These are phyloP conservation scores for Starmera pachycereana DNA, from an alignment of 805 yeast genomes.

Conservation along the genomic window DNA sequence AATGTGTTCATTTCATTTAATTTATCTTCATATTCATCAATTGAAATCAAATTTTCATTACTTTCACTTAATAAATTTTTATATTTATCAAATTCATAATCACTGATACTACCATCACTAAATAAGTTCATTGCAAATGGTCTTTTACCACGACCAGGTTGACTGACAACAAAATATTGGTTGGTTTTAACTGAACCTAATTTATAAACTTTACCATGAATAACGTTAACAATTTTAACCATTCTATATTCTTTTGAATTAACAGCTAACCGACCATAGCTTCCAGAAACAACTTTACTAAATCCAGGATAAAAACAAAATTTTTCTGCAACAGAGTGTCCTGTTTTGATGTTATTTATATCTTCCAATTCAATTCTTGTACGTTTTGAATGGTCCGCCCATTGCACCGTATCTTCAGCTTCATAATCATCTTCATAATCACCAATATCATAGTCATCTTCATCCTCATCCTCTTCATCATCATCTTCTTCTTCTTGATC, in stretches of 20 bases:
- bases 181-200: constrained; percentile 41
- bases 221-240: constrained; percentile 68
- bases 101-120: constrained; percentile 65
- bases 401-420: constrained; percentile 35
- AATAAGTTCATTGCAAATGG: constrained; percentile 69
- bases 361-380: constrained; percentile 46
- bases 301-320: constrained; percentile 80
- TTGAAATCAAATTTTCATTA: constrained; percentile 46
- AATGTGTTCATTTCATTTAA: constrained; percentile 51
- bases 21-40: constrained; percentile 56
- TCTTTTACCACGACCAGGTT: constrained; percentile 64
- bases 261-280: constrained; percentile 76
- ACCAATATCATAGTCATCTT: constrained; percentile 29
- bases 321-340: constrained; percentile 65
- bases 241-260: constrained; percentile 65
- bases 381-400: constrained; percentile 34
- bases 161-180: constrained; percentile 62
- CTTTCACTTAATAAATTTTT: constrained; percentile 48
- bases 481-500: constrained; percentile 32
- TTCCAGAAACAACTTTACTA: constrained; percentile 54
- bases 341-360: constrained; percentile 63
- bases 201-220: constrained; percentile 39
- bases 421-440: constrained; percentile 34
- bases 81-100: constrained; percentile 68
- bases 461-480: constrained; percentile 27